Evolutionary conservation across 495 filamentous ascomycete species (phyloP), one percentile per base, ranked within the genome.

Genomic region (Choiromyces venosus): DNA sequence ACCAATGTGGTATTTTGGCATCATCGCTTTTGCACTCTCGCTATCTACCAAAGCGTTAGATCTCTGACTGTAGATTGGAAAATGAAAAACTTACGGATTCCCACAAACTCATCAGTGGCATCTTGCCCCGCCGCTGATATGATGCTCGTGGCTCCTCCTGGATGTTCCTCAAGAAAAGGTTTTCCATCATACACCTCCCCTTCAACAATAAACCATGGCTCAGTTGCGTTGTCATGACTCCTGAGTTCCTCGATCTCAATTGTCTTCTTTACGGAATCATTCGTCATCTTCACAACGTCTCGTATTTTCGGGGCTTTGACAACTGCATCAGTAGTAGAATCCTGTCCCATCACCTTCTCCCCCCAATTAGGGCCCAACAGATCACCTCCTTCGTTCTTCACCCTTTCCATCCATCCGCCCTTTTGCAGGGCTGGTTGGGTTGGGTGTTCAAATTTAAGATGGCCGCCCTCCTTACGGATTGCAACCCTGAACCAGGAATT

Each of bases 371-470:
- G 90, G 81, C 96, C 96, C 16, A 85, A 83, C 33, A 97, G 79
- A 81, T 97, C 88, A 1, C 94, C 93, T 0, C 94, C 94, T 12
- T 87, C 88, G 71, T 91, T 93, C 82, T 97, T 97, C n/a, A 95
- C 91, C 38, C 89, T 85, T 81, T 97, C 93, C 94, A 98, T 98
- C 94, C 94, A 98, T 0, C 94, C 94, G 14, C 93, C 93, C 33
- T 79, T 73, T 71, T 89, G 88, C 38, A 93, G 80, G 0, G 89
- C 90, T 18, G 94, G 93, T 77, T 93, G 91, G 1, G 92, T 96
- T 1, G 94, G 94, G 78, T 98, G 94, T 75, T 97, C 94, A 73
- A 98, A 97, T 10, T 88, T 86, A 42, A 88, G 85, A 0, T 84
- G 86, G 25, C 69, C 73, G 16, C 74, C 71, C 74, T 96, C 91